phyloP scores from a whole-genome alignment of 2,329 filamentous ascomycete genomes.

The Arthroderma sp. region DNA sequence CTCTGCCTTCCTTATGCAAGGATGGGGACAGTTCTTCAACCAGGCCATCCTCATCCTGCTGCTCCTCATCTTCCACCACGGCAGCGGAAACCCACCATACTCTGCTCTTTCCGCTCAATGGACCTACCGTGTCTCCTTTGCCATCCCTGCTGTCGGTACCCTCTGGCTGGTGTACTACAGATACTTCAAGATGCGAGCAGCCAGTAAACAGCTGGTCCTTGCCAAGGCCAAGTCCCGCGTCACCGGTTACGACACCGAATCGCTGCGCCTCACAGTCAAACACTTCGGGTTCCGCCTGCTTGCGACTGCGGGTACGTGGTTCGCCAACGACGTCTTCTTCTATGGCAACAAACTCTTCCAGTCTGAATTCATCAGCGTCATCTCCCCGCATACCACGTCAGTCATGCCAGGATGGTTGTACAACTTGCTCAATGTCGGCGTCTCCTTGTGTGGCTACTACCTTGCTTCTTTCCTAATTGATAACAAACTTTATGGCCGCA shows the following conservation, averaged over 20 bases:
- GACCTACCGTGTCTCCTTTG: conserved; percentile 86
- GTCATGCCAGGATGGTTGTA: conserved; percentile 83
- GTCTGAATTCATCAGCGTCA: conserved; percentile 72
- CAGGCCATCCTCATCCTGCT: conserved; percentile 78
- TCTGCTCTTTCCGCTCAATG: conserved; percentile 66
- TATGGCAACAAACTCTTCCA: conserved; percentile 99
- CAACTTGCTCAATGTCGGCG: conserved; percentile 82
- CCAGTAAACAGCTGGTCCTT: conserved; percentile 65
- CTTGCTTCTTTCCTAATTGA: conserved; percentile 78
- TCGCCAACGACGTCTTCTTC: conserved; percentile 96
- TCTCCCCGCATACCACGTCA: conserved; percentile 55
- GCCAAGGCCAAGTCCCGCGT: conserved; percentile 79
- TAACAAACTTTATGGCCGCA: conserved; percentile 92
- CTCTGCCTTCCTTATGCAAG: conserved; percentile 94
- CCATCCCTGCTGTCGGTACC: conserved; percentile 78
- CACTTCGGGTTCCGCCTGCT: conserved; percentile 79
- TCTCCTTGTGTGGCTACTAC: conserved; percentile 82
- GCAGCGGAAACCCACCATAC: conserved; percentile 65
- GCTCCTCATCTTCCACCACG: conserved; percentile 78
- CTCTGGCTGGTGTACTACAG: conserved; percentile 94
- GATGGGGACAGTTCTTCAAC: conserved; percentile 94
- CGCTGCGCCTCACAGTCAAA: conserved; percentile 62
- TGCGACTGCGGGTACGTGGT: conserved; percentile 83
- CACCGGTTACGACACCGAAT: conserved; percentile 83
- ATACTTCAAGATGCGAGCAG: conserved; percentile 84